These are phyloP conservation scores for Phytophthora niederhauseri DNA, from an alignment of 352 stramenopile genomes.

Conservation along the genomic window DNA sequence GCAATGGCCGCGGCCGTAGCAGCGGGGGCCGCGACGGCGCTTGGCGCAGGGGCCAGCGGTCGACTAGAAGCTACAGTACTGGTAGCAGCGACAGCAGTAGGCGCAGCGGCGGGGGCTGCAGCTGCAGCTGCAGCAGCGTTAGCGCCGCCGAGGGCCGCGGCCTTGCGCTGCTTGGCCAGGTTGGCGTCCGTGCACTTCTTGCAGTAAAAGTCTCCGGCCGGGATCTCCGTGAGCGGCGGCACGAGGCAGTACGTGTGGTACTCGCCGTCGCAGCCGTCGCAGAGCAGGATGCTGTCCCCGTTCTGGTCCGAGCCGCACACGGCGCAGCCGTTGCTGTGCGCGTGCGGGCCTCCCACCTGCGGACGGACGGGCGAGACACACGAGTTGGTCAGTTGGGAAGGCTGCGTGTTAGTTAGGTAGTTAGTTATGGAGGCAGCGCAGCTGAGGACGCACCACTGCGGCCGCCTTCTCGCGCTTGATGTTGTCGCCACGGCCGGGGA, in stretches of 20 bases:
- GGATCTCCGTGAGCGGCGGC: constrained; percentile 74
- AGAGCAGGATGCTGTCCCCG: constrained; percentile 82
- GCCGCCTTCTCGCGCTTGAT: constrained; percentile 28
- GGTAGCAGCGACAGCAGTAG: not conserved
- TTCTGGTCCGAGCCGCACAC: constrained; percentile 77
- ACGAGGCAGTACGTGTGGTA: constrained; percentile 89
- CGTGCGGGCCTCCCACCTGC: constrained; percentile 35
- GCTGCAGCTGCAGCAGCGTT: constrained; percentile 7
- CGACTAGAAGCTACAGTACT: not conserved
- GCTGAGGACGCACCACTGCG: constrained; percentile 19
- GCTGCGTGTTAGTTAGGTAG: no score
- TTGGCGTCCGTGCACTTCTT: constrained; percentile 65
- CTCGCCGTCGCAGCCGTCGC: constrained; percentile 86
- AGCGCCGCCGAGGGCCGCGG: constrained; percentile 14
- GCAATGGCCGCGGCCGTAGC: not conserved
- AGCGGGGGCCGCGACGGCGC: not conserved
- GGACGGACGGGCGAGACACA: not conserved
- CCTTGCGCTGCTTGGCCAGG: constrained; percentile 48
- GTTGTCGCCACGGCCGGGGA: constrained; percentile 17
- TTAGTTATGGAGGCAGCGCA: not conserved
- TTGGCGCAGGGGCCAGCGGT: not conserved
- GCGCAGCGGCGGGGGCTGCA: not conserved
- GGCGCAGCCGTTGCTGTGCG: constrained; percentile 60
- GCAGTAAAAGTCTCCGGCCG: constrained; percentile 84
- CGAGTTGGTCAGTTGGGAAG: not conserved